Conservation (phyloP, 73 alveolate genomes). For the Symbiodinium natans region DNA sequence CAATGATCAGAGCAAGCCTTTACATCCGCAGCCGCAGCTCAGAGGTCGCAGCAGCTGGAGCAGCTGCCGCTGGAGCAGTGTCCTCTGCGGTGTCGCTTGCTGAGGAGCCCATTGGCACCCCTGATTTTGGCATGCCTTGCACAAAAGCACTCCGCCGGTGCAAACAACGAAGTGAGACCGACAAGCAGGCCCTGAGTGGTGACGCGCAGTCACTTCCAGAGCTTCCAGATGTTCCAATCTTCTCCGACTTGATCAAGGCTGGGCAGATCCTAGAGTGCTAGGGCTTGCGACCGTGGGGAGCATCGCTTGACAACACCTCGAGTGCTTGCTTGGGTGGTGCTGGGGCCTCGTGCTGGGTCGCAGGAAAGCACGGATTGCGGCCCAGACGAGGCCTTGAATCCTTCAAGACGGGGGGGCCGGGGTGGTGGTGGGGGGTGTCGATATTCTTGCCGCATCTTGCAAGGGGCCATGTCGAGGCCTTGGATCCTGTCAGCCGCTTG, state of each 20-base stretch:
- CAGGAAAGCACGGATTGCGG: not conserved
- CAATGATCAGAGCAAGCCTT: too few species aligned
- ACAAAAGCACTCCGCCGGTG: not conserved
- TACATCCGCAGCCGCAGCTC: not conserved
- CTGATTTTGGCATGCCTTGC: too few species aligned
- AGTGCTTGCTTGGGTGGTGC: too few species aligned
- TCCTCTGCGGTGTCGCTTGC: not conserved
- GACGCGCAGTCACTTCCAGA: not conserved
- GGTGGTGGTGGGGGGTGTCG: too few species aligned
- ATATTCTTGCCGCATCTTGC: too few species aligned
- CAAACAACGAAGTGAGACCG: not conserved
- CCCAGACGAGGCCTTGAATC: constrained; percentile 3
- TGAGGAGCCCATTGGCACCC: too few species aligned
- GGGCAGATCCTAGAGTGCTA: too few species aligned
- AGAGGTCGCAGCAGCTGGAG: not conserved
- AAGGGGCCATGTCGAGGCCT: too few species aligned
- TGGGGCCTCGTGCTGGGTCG: not conserved
- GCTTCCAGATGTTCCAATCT: not conserved
- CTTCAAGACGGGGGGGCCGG: too few species aligned
- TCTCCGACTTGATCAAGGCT: not conserved
- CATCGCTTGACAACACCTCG: too few species aligned
- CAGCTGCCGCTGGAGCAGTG: not conserved
- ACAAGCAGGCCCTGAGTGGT: not conserved
- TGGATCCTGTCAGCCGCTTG: constrained; percentile 22
- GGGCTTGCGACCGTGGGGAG: too few species aligned